Percentiles rank a stretch among this genome's conserved stretches.
phyloP scores from a whole-genome alignment of 805 yeast species.

The Tetrapisispora phaffii region DNA sequence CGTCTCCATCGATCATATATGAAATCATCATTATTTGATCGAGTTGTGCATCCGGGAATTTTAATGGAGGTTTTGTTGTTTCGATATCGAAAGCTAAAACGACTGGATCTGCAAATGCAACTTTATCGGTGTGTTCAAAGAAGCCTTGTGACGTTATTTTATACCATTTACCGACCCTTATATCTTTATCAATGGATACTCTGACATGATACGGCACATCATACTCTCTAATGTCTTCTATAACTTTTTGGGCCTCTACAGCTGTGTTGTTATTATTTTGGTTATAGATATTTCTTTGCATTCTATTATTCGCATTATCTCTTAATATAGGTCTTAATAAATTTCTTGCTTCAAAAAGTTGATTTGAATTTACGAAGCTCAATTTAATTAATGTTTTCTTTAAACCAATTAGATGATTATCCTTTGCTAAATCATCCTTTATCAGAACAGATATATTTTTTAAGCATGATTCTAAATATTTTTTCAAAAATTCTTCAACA shows the following conservation, averaged over 20 bases:
- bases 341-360: conserved; percentile 67
- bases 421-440: conserved; percentile 73
- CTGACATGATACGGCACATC: conserved; percentile 97
- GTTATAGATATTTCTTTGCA: conserved; percentile 54
- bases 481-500: conserved; percentile 75
- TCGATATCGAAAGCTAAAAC: conserved; percentile 95
- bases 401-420: conserved; percentile 80
- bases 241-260: conserved; percentile 42
- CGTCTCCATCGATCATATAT: conserved; percentile 97
- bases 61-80: conserved; percentile 91
- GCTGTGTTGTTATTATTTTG: conserved; percentile 30
- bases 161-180: conserved; percentile 96
- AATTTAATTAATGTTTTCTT: conserved; percentile 55
- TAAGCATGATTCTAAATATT: conserved; percentile 52
- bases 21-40: conserved; percentile 99
- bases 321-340: conserved; percentile 57
- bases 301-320: conserved; percentile 52
- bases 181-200: conserved; percentile 80
- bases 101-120: conserved; percentile 96
- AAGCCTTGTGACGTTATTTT: conserved; percentile 55
- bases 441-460: conserved; percentile 45
- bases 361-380: conserved; percentile 63
- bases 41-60: conserved; percentile 83
- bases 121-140: conserved; percentile 50
- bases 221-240: conserved; percentile 80